A percentile compares a stretch with the other conserved stretches of the same genome.
Conservation (phyloP, 202 grass and related monocot genomes). For the Setaria italica region DNA sequence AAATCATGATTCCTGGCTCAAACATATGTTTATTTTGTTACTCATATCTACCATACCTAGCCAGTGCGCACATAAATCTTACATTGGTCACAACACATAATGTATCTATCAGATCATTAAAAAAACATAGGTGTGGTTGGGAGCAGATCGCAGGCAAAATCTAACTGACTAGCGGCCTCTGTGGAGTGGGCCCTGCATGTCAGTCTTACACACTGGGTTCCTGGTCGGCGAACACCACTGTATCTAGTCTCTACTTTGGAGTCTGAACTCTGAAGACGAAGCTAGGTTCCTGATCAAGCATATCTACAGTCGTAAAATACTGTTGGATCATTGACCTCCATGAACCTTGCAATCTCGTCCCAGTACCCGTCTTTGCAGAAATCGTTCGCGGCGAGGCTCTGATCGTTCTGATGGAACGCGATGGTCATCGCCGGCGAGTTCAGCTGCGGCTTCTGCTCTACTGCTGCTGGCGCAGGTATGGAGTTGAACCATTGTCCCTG, state of each 20-base stretch:
- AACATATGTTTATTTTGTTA: constrained; percentile 13
- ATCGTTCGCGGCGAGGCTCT: constrained; percentile 42
- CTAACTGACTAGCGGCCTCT: constrained; percentile 28
- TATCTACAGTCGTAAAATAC: constrained; percentile 56
- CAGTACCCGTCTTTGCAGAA: constrained; percentile 61
- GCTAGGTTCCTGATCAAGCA: constrained; percentile 30
- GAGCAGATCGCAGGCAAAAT: constrained; percentile 14
- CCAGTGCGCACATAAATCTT: background rate
- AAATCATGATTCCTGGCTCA: background rate
- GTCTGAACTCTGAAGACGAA: constrained; percentile 18
- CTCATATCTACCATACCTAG: constrained; percentile 1
- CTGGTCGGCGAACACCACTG: constrained; percentile 17
- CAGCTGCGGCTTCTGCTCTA: constrained; percentile 47
- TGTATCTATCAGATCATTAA: constrained; percentile 20
- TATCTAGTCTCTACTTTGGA: constrained; percentile 25
- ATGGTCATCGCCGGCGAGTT: constrained; percentile 10
- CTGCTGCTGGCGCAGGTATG: background rate
- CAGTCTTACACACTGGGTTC: background rate
- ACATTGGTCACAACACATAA: background rate
- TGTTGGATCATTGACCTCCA: constrained; percentile 63
- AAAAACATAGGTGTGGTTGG: background rate
- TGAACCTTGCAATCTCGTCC: constrained; percentile 75
- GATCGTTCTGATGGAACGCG: constrained; percentile 42
- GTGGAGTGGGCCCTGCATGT: constrained; percentile 9
- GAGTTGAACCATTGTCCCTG: constrained; percentile 55